Conservation (phyloP, 2,329 filamentous ascomycete species). For the Apiospora aurea region DNA sequence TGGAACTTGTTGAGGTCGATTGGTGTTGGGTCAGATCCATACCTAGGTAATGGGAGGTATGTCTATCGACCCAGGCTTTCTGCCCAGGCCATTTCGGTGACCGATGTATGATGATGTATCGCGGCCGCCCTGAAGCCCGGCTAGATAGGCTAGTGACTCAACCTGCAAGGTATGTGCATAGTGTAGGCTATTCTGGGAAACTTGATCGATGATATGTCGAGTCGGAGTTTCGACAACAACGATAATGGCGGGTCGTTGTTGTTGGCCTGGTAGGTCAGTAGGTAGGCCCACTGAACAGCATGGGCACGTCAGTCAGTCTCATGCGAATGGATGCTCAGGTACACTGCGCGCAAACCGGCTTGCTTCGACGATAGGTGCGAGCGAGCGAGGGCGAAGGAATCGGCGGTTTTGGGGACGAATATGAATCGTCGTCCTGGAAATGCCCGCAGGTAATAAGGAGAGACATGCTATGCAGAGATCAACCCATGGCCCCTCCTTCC, state of each 20-base stretch:
- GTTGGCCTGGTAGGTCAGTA: neutral
- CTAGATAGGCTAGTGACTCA: neutral
- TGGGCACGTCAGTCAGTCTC: neutral
- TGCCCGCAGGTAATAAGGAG: conserved; percentile 40
- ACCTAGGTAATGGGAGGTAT: neutral
- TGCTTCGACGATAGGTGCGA: conserved; percentile 25
- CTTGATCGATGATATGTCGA: neutral
- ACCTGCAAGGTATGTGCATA: conserved; percentile 9
- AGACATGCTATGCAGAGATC: conserved; percentile 43
- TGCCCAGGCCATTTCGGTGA: neutral
- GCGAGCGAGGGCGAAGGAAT: conserved; percentile 1
- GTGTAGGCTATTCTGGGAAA: neutral
- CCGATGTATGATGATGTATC: conserved; percentile 19
- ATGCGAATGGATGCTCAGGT: neutral
- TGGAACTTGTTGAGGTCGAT: conserved; percentile 1
- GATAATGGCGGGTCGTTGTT: neutral
- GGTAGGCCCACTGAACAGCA: neutral
- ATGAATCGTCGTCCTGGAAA: conserved; percentile 28
- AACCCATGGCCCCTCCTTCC: conserved; percentile 25
- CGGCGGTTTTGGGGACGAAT: conserved; percentile 25
- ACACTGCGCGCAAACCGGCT: neutral
- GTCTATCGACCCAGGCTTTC: neutral
- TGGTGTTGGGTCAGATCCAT: conserved; percentile 2
- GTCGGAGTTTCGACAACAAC: neutral
- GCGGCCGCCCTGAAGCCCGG: conserved; percentile 10